Conservation (phyloP, 2,329 filamentous ascomycete genomes). For the Colletotrichum limetticola region DNA sequence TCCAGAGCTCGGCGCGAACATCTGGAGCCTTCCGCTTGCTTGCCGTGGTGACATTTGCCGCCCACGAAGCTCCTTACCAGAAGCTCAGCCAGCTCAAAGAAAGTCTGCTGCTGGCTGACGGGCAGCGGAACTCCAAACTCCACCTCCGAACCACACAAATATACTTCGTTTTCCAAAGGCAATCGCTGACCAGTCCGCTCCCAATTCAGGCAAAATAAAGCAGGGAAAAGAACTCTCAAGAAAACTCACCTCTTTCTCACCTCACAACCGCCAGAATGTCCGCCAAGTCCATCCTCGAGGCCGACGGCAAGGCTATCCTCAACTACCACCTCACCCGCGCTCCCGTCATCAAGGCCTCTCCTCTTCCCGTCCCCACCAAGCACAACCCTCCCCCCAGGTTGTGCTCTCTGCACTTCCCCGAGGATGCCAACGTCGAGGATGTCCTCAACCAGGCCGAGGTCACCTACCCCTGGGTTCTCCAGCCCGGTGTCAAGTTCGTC, state of each 20-base stretch:
- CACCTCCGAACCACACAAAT: background rate
- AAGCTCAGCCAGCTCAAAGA: constrained; percentile 12
- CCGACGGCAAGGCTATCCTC: constrained; percentile 99
- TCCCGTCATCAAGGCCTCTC: constrained; percentile 96
- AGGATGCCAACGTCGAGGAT: constrained; percentile 83
- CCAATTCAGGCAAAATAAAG: constrained; percentile 15
- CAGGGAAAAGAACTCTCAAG: constrained; percentile 27
- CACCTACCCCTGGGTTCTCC: constrained; percentile 95
- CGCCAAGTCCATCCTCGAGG: constrained; percentile 96
- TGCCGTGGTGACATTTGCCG: constrained; percentile 26
- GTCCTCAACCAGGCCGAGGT: constrained; percentile 95
- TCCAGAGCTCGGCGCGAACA: constrained; percentile 15
- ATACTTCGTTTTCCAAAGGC: constrained; percentile 1
- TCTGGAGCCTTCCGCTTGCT: constrained; percentile 22
- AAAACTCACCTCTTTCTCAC: constrained; percentile 22
- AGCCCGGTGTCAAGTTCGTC: constrained; percentile 88
- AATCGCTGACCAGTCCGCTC: constrained; percentile 18
- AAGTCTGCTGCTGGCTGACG: constrained; percentile 9
- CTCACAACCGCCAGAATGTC: constrained; percentile 50
- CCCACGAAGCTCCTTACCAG: background rate
- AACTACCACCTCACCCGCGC: constrained; percentile 99
- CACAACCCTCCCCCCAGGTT: constrained; percentile 95
- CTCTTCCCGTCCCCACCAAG: constrained; percentile 82
- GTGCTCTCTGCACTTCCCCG: constrained; percentile 91
- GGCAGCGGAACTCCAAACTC: background rate